Evolutionary conservation across 192 early-diverging fungal genomes (phyloP).

Genomic region (Coemansia sp.): DNA sequence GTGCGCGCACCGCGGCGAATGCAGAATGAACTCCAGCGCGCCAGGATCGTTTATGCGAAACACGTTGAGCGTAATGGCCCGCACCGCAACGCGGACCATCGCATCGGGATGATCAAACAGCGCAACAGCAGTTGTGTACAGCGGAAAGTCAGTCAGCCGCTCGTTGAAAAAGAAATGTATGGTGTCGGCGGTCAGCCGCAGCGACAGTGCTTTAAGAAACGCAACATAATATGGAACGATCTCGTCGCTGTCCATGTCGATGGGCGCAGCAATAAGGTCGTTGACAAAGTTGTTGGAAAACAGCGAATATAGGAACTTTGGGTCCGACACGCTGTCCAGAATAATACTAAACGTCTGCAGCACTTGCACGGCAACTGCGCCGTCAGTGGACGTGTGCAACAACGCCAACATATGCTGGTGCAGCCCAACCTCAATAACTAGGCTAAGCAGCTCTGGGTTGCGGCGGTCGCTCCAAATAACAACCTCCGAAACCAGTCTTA

Average conservation of each 20-base stretch:
- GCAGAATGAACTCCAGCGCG: constrained; percentile 38
- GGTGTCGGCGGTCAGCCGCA: too few relatives aligned
- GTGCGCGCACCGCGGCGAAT: constrained; percentile 22
- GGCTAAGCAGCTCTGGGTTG: constrained; percentile 39
- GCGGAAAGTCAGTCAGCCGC: constrained; percentile 9
- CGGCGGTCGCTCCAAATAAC: constrained; percentile 51
- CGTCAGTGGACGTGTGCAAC: constrained; percentile 6
- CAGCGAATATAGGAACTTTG: constrained; percentile 56
- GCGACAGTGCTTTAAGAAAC: too few relatives aligned
- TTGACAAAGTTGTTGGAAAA: constrained; percentile 78
- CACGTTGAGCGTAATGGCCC: constrained; percentile 65
- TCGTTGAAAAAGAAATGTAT: too few relatives aligned
- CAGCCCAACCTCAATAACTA: constrained; percentile 34
- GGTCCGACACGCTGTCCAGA: constrained; percentile 47
- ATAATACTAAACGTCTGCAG: constrained; percentile 57
- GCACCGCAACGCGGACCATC: constrained; percentile 70
- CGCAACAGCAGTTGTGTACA: constrained; percentile 65
- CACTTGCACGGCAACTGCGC: constrained; percentile 42
- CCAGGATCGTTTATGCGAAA: constrained; percentile 48
- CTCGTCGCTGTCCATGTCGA: constrained; percentile 67
- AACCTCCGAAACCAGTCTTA: constrained; percentile 40
- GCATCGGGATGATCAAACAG: constrained; percentile 68
- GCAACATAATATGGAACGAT: constrained; percentile 62
- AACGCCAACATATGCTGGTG: constrained; percentile 38
- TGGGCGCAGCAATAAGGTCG: constrained; percentile 58